These are phyloP conservation scores for Cenchrus americanus DNA, from an alignment of 176 grass and related monocot species.

Conservation along the genomic window DNA sequence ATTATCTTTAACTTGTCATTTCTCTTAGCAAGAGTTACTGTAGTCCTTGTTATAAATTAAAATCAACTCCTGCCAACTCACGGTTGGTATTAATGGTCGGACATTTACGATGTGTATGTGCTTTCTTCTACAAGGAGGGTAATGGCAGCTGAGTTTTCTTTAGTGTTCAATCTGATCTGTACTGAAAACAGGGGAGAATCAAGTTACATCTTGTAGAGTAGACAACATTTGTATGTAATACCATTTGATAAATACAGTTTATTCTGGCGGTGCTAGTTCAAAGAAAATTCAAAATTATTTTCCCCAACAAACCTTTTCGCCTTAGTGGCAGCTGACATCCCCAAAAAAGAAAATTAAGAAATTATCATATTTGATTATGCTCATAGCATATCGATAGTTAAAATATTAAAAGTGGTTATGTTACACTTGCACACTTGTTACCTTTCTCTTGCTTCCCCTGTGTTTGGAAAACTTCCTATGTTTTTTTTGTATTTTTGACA, in stretches of 20 bases:
- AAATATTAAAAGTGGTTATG: background rate
- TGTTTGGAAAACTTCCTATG: background rate
- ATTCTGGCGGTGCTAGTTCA: background rate
- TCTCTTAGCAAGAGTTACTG: background rate
- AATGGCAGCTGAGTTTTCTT: background rate
- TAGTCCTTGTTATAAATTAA: background rate
- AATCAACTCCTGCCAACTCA: background rate
- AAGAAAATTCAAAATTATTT: background rate
- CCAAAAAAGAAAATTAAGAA: no score
- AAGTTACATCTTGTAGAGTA: background rate
- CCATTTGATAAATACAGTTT: constrained; percentile 4
- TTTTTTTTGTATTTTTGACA: background rate
- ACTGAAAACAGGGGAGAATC: background rate
- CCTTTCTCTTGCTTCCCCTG: background rate
- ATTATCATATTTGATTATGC: background rate
- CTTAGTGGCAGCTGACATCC: background rate
- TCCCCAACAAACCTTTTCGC: background rate
- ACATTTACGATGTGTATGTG: background rate
- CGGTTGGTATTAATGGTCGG: background rate
- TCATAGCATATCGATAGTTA: background rate
- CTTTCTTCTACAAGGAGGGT: background rate
- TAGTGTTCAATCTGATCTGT: background rate
- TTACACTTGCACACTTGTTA: background rate
- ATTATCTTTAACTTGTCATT: background rate
- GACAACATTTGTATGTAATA: background rate